A percentile compares a stretch with the other conserved stretches of the same genome.
Evolutionary conservation across 2,329 filamentous ascomycete genomes (phyloP).

Genomic region (Sporothrix pallida): DNA sequence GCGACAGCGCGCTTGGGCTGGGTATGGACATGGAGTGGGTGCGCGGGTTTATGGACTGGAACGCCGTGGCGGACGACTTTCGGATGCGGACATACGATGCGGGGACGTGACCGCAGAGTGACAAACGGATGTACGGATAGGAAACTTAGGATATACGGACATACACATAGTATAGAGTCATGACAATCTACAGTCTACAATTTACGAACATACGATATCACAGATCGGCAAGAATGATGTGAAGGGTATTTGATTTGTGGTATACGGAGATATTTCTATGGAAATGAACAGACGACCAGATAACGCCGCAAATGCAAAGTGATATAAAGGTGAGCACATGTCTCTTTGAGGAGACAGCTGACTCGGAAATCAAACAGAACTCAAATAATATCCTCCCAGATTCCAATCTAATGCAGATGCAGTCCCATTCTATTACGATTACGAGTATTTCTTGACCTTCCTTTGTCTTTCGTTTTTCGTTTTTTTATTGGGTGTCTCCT

Average conservation of each 20-base stretch:
- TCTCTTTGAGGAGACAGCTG: no score
- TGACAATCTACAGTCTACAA: no score
- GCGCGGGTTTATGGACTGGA: conserved; percentile 37
- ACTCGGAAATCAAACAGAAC: no score
- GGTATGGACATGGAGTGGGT: conserved; percentile 34
- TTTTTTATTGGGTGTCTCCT: not conserved
- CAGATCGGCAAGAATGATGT: no score
- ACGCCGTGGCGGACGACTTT: conserved; percentile 32
- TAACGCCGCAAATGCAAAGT: not conserved
- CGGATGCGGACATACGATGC: conserved; percentile 31
- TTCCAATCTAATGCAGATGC: not conserved
- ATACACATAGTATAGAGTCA: no score
- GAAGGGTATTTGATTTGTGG: no score
- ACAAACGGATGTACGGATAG: not conserved
- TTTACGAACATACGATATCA: no score
- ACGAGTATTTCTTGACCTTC: not conserved
- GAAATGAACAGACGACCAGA: no score
- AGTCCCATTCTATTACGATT: not conserved
- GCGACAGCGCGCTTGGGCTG: conserved; percentile 24
- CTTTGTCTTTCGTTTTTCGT: not conserved
- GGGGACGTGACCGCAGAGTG: not conserved
- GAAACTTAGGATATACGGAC: no score
- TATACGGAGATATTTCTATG: no score
- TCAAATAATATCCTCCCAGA: not conserved
- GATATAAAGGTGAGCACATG: not conserved